Percentiles rank a stretch among this genome's conserved stretches.
phyloP scores from a whole-genome alignment of 768 basidiomycete species.

The Xerocomellus amylosporus region DNA sequence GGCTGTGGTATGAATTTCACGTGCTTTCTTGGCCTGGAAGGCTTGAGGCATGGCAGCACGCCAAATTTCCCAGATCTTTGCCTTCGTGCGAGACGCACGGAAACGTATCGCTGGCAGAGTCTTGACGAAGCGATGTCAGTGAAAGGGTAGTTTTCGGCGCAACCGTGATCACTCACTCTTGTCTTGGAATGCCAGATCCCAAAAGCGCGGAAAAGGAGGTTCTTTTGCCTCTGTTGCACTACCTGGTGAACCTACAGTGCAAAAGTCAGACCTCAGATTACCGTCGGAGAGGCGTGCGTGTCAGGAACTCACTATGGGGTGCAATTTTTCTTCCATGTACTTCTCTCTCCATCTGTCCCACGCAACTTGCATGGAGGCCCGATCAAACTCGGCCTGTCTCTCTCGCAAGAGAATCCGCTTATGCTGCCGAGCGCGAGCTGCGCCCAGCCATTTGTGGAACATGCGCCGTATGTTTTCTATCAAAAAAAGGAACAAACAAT shows the following conservation, averaged over 20 bases:
- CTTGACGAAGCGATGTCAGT: slow-evolving; percentile 37
- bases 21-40: slow-evolving; percentile 60
- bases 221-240: slow-evolving; percentile 54
- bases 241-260: slow-evolving; percentile 42
- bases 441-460: slow-evolving; percentile 68
- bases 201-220: slow-evolving; percentile 64
- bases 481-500: slow-evolving; percentile 2
- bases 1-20: slow-evolving; percentile 52
- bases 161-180: slow-evolving; percentile 42
- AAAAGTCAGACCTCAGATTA: slow-evolving; percentile 5
- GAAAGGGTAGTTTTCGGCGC: background rate
- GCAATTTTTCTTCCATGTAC: slow-evolving; percentile 61
- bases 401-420: slow-evolving; percentile 56
- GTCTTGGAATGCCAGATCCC: slow-evolving; percentile 74
- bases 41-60: slow-evolving; percentile 67
- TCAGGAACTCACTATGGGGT: slow-evolving; percentile 53
- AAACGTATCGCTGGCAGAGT: slow-evolving; percentile 79
- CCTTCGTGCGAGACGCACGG: slow-evolving; percentile 58
- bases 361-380: slow-evolving; percentile 46
- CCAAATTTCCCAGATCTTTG: slow-evolving; percentile 65
- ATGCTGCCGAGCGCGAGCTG: slow-evolving; percentile 58
- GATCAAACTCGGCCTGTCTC: slow-evolving; percentile 61
- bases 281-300: background rate
- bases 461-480: slow-evolving; percentile 64
- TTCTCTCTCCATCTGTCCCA: slow-evolving; percentile 84